Conservation (phyloP, 1,284 basidiomycete species). For the Ustilago sp. region DNA sequence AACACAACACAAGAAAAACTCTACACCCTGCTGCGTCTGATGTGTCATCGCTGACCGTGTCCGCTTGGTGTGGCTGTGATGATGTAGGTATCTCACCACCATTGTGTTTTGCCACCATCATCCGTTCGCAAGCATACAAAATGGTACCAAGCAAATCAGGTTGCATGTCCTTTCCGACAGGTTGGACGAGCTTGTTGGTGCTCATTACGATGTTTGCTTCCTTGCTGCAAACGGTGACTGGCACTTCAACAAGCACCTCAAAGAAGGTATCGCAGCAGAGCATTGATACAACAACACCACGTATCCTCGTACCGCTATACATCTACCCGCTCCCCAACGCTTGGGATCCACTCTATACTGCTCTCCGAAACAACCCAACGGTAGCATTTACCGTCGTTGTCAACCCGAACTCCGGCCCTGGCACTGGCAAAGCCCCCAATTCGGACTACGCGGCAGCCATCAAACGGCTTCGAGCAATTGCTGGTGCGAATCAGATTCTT, state of each 20-base stretch:
- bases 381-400: slow-evolving; percentile 29
- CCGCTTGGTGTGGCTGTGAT: background rate
- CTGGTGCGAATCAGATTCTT: slow-evolving; percentile 8
- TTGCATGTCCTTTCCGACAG: background rate
- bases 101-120: background rate
- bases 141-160: background rate
- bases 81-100: background rate
- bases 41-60: background rate
- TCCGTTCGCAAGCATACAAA: background rate
- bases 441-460: slow-evolving; percentile 19
- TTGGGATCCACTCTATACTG: slow-evolving; percentile 23
- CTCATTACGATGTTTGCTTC: slow-evolving; percentile 17
- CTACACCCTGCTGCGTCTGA: too few species aligned
- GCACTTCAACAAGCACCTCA: background rate
- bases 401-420: slow-evolving; percentile 36
- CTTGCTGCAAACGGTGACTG: slow-evolving; percentile 16
- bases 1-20: background rate
- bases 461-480: slow-evolving; percentile 13
- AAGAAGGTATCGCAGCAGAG: background rate
- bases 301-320: slow-evolving; percentile 32
- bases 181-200: background rate
- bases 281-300: slow-evolving; percentile 16
- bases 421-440: background rate
- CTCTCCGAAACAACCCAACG: slow-evolving; percentile 19
- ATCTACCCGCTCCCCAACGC: slow-evolving; percentile 16